A percentile compares a stretch with the other conserved stretches of the same genome.
These are phyloP conservation scores for Fusarium sp. DNA, from an alignment of 2,329 filamentous ascomycete species.

Conservation along the genomic window DNA sequence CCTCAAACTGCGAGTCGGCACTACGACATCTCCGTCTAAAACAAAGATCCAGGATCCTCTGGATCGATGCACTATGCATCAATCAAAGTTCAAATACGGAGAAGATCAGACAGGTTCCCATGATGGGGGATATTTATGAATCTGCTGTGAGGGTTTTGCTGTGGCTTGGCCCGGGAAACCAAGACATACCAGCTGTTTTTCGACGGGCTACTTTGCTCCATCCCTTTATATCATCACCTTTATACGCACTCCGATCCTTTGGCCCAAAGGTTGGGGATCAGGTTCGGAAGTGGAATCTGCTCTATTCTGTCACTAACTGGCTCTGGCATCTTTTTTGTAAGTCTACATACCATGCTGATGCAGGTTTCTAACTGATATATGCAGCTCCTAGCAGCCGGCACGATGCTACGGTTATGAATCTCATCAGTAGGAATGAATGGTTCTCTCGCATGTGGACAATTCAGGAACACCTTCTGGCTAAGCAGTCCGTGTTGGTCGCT, in stretches of 20 bases:
- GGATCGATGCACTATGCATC: conserved; percentile 47
- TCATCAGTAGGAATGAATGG: conserved; percentile 33
- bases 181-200: conserved; percentile 23
- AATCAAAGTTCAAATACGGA: conserved; percentile 40
- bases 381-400: conserved; percentile 14
- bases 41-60: conserved; percentile 26
- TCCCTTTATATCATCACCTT: conserved; percentile 28
- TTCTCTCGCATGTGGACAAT: conserved; percentile 41
- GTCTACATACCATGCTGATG: neutral
- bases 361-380: neutral
- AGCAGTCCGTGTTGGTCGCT: conserved; percentile 17
- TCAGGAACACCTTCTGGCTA: conserved; percentile 33
- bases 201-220: conserved; percentile 52
- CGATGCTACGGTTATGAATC: conserved; percentile 27
- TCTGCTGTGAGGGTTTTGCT: conserved; percentile 42
- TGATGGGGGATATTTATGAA: conserved; percentile 43
- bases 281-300: conserved; percentile 32
- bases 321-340: conserved; percentile 26
- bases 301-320: conserved; percentile 27
- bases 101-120: conserved; percentile 39
- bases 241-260: conserved; percentile 25
- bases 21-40: conserved; percentile 27
- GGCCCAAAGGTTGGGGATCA: conserved; percentile 29
- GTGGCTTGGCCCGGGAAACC: conserved; percentile 39
- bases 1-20: conserved; percentile 33